Evolutionary conservation across 2,329 filamentous ascomycete species (phyloP).

Genomic region (Didymella segeticola): DNA sequence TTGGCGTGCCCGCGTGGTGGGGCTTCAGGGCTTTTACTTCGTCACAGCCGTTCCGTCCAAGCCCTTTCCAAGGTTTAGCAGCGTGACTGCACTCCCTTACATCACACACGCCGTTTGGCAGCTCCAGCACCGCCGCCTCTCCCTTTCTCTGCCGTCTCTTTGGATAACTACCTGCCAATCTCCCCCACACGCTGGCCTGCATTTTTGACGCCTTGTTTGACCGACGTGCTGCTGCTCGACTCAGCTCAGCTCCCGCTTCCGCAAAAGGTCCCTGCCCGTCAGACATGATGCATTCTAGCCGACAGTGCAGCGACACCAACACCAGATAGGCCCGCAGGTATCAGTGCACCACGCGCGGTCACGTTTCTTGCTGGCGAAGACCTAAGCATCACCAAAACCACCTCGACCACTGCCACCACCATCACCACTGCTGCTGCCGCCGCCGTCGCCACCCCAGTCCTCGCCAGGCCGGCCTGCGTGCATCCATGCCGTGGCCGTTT

Average conservation of each 20-base stretch:
- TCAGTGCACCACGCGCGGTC: conserved; percentile 29
- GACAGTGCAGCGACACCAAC: conserved; percentile 21
- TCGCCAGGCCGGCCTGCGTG: conserved; percentile 13
- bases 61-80: conserved; percentile 21
- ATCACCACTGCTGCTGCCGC: no score
- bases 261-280: conserved; percentile 17
- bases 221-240: conserved; percentile 10
- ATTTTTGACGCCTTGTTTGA: conserved; percentile 6
- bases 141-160: conserved; percentile 16
- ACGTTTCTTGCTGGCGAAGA: conserved; percentile 26
- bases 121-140: conserved; percentile 12
- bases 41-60: conserved; percentile 25
- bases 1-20: conserved; percentile 27
- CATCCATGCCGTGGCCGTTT: conserved; percentile 82
- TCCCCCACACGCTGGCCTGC: conserved; percentile 10
- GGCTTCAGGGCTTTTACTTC: conserved; percentile 17
- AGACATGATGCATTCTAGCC: conserved; percentile 30
- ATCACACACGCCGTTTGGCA: conserved; percentile 19
- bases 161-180: conserved; percentile 15
- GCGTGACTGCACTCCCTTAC: conserved; percentile 19
- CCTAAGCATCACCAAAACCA: conserved; percentile 6
- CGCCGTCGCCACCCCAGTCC: conserved; percentile 7
- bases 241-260: conserved; percentile 6
- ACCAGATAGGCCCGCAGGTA: conserved; percentile 15
- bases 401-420: no score